Evolutionary conservation across 495 filamentous ascomycete genomes (phyloP).

Genomic region (Aspergillus affinis): DNA sequence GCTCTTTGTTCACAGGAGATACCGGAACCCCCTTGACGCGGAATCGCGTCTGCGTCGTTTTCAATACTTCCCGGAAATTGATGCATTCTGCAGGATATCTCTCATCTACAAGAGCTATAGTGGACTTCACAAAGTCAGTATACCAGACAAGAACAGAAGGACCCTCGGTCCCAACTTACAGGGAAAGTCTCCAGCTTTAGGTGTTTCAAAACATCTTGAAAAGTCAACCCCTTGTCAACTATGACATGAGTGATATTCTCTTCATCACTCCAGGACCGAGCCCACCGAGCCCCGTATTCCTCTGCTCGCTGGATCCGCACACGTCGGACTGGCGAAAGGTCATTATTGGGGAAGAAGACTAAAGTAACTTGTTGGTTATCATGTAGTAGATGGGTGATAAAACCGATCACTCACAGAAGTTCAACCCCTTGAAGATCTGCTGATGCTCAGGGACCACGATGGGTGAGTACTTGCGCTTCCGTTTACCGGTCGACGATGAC

Average conservation of each 20-base stretch:
- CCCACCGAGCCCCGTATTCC: slow-evolving; percentile 73
- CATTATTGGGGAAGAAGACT: slow-evolving; percentile 82
- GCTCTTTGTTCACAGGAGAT: slow-evolving; percentile 9
- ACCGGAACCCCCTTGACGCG: slow-evolving; percentile 45
- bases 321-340: slow-evolving; percentile 62
- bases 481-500: slow-evolving; percentile 12
- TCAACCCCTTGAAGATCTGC: slow-evolving; percentile 64
- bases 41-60: slow-evolving; percentile 60
- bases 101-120: slow-evolving; percentile 68
- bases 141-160: not conserved
- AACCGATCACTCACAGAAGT: slow-evolving; percentile 52
- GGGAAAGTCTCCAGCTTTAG: slow-evolving; percentile 53
- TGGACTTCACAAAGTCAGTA: slow-evolving; percentile 41
- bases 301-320: slow-evolving; percentile 71
- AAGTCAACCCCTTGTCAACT: slow-evolving; percentile 69
- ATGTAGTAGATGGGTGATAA: not conserved
- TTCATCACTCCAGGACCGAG: slow-evolving; percentile 48
- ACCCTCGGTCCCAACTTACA: slow-evolving; percentile 33
- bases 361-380: slow-evolving; percentile 5
- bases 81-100: slow-evolving; percentile 80
- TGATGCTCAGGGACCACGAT: slow-evolving; percentile 55
- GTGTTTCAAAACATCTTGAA: slow-evolving; percentile 61
- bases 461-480: slow-evolving; percentile 27
- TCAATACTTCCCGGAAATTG: slow-evolving; percentile 55
- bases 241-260: slow-evolving; percentile 68